Evolutionary conservation across 305 asterid species (phyloP).

Genomic region (Withania somnifera): DNA sequence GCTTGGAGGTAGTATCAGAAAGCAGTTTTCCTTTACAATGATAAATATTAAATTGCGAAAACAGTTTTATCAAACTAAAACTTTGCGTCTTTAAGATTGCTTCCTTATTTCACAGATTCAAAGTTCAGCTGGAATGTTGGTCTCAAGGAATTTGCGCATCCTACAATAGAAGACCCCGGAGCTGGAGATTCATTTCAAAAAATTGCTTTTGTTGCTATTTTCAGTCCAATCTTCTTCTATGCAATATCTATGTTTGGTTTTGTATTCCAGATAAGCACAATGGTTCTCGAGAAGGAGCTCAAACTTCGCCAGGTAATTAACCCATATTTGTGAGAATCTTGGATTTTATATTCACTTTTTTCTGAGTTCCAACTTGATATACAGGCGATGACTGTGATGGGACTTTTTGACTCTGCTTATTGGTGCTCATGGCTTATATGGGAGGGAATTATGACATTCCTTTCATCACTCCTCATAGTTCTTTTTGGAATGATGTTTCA

Average conservation of each 20-base stretch:
- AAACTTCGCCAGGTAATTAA: constrained; percentile 37
- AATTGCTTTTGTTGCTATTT: background rate
- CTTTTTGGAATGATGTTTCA: constrained; percentile 29
- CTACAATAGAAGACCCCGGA: background rate
- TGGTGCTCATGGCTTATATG: constrained; percentile 35
- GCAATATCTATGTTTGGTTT: constrained; percentile 30
- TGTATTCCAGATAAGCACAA: constrained; percentile 19
- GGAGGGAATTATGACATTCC: constrained; percentile 25
- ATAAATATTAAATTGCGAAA: background rate
- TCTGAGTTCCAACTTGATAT: background rate
- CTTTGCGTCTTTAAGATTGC: background rate
- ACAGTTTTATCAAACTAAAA: background rate
- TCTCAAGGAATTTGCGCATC: constrained; percentile 33
- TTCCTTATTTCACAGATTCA: constrained; percentile 14
- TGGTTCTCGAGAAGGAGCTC: constrained; percentile 35
- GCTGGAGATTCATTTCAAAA: background rate
- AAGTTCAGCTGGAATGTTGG: constrained; percentile 26
- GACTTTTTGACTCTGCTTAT: constrained; percentile 36
- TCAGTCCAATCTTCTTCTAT: constrained; percentile 15
- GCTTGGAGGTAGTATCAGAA: constrained; percentile 19
- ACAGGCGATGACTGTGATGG: constrained; percentile 36
- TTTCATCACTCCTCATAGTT: constrained; percentile 23
- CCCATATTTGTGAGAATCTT: background rate
- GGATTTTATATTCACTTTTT: background rate
- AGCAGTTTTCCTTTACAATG: background rate